Conservation (phyloP, 2,329 filamentous ascomycete genomes). For the Coniochaeta ligniaria region DNA sequence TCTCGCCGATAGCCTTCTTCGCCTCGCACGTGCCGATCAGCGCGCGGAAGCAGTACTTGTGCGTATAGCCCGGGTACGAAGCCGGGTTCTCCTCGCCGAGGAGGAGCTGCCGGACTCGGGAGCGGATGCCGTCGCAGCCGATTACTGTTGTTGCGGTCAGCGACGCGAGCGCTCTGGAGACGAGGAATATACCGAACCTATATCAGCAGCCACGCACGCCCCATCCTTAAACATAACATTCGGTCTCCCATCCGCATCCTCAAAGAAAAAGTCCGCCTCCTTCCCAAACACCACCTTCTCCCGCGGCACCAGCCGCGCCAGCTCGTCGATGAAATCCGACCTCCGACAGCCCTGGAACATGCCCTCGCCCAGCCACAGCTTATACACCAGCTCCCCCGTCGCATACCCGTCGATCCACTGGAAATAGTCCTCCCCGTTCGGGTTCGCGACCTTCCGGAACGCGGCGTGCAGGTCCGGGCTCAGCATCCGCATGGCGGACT, state of each 20-base stretch:
- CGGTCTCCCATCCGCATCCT: constrained; percentile 11
- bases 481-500: constrained; percentile 33
- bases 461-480: constrained; percentile 27
- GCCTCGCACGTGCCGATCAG: constrained; percentile 53
- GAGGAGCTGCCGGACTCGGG: constrained; percentile 42
- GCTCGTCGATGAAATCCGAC: constrained; percentile 30
- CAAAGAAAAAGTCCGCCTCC: constrained; percentile 21
- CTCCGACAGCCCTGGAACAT: constrained; percentile 33
- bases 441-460: constrained; percentile 27
- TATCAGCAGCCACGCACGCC: constrained; percentile 17
- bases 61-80: constrained; percentile 37
- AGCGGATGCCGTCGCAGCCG: constrained; percentile 60
- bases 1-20: constrained; percentile 27
- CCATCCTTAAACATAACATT: constrained; percentile 12
- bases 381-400: constrained; percentile 22
- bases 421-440: constrained; percentile 34
- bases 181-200: constrained; percentile 16
- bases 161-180: not conserved
- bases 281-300: constrained; percentile 24
- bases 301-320: constrained; percentile 22
- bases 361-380: constrained; percentile 29
- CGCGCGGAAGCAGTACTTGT: constrained; percentile 55
- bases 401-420: constrained; percentile 30
- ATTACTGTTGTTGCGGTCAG: constrained; percentile 32
- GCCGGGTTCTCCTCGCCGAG: constrained; percentile 21